Base-by-base conservation (phyloP, 305 asterid species). In the Petunia hybrid region DNA sequence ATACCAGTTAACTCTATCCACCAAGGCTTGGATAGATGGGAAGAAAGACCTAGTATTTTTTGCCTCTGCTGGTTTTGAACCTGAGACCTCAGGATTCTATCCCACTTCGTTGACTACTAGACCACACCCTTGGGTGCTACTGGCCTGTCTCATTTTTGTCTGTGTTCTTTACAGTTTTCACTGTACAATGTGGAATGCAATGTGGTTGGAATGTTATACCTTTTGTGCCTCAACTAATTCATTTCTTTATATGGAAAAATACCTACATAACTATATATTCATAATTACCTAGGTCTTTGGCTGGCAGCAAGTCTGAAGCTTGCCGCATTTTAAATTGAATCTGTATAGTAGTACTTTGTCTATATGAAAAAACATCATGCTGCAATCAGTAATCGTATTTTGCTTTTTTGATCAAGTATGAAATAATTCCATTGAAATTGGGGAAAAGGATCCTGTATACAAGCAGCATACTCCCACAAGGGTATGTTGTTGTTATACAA, bases 121-220 rank as follows among this genome's bases (percentile, higher is more conserved):
- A 22, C 31, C 31, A 22, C 31, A 22, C 31, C 40, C 73, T 65
- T 65, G 1, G 45, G 36, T 65, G 8, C 13, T 65, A 2, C 9
- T 9, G 38, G 65, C 31, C 63, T 51, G 61, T 5, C 78, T 73
- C 63, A 73, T 73, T 51, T 45, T 7, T 73, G 14, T 36, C 63
- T 51, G 35, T 35, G 63, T 13, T 73, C 63, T 73, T 73, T 36
- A 13, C 78, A 51, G 62, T 73, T 73, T 73, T 51, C 56, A 51
- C 46, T 12, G 35, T 36, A 12, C 36, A 73, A 13, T 35, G 63
- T 36, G 13, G 78, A 51, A 51, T 51, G 62, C 45, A 12, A 36
- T 73, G 45, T 36, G 60, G 63, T 51, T 36, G 35, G 36, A 56
- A 13, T 0, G 1, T 51, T 73, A 36, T 73, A 62, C 10, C 56